Conservation (phyloP, 2,329 filamentous ascomycete species). For the Corinectria fuckeliana region DNA sequence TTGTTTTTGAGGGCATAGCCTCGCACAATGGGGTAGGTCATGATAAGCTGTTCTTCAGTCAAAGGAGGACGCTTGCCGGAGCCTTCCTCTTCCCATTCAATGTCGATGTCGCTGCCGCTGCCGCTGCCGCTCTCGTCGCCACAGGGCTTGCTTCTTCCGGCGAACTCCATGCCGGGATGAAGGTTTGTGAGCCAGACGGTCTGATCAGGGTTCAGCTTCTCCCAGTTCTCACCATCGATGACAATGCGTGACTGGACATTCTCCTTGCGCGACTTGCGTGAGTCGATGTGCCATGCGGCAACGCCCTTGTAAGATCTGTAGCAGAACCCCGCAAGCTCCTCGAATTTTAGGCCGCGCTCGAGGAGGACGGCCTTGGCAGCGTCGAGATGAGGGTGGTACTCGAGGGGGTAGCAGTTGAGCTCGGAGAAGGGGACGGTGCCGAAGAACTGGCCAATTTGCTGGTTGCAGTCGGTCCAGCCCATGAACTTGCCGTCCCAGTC, state of each 20-base stretch:
- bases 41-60: slow-evolving; percentile 48
- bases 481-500: slow-evolving; percentile 57
- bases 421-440: slow-evolving; percentile 53
- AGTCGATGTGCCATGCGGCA: slow-evolving; percentile 41
- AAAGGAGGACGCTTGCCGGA: slow-evolving; percentile 36
- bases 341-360: slow-evolving; percentile 52
- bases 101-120: slow-evolving; percentile 19
- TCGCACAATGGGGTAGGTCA: slow-evolving; percentile 49
- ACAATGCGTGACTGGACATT: slow-evolving; percentile 42
- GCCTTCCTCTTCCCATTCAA: not conserved
- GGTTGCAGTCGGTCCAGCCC: slow-evolving; percentile 46
- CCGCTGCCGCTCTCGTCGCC: slow-evolving; percentile 2
- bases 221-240: slow-evolving; percentile 41
- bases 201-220: slow-evolving; percentile 39
- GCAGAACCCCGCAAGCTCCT: slow-evolving; percentile 53
- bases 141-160: not conserved
- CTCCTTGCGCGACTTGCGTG: slow-evolving; percentile 35
- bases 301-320: slow-evolving; percentile 55
- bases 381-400: slow-evolving; percentile 50
- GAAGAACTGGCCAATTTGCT: slow-evolving; percentile 49
- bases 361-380: slow-evolving; percentile 44
- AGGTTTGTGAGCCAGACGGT: slow-evolving; percentile 28
- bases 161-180: not conserved
- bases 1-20: slow-evolving; percentile 58
- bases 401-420: slow-evolving; percentile 52